A percentile compares a stretch with the other conserved stretches of the same genome.
These are phyloP conservation scores for Boletellus ananiceps DNA, from an alignment of 768 basidiomycete genomes.

Conservation along the genomic window DNA sequence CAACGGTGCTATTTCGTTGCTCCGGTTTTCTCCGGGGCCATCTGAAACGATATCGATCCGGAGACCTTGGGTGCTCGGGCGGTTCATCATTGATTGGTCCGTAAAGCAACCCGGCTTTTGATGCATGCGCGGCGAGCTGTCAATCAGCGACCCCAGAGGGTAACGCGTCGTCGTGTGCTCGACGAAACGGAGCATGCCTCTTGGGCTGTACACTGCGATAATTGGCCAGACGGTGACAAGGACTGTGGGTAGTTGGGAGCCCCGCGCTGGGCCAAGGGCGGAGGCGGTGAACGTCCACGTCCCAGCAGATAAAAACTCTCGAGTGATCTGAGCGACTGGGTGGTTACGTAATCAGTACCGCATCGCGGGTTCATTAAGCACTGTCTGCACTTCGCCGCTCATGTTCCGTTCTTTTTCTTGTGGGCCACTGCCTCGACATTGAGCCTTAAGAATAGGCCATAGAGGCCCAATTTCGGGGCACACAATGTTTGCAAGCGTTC, in stretches of 20 bases:
- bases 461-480: conserved; percentile 16
- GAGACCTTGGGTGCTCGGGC: not conserved
- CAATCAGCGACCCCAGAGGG: not conserved
- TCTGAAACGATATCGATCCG: not conserved
- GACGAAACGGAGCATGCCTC: not conserved
- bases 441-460: conserved; percentile 29
- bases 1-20: not conserved
- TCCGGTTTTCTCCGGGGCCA: not conserved
- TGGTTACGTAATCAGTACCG: conserved; percentile 24
- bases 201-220: conserved; percentile 9
- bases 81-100: not conserved
- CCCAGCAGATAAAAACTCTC: not conserved
- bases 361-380: conserved; percentile 17
- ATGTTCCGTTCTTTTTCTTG: conserved; percentile 20
- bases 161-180: not conserved
- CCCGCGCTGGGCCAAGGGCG: conserved; percentile 24
- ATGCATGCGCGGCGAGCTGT: not conserved
- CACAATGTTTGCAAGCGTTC: conserved; percentile 21
- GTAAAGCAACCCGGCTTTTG: not conserved
- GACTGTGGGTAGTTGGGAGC: not conserved
- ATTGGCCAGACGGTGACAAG: not conserved
- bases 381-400: conserved; percentile 14
- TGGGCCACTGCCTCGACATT: conserved; percentile 20
- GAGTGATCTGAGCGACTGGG: not conserved
- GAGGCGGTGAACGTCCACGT: conserved; percentile 16